Evolutionary conservation across 805 yeast genomes (phyloP), one percentile per base, ranked within the genome.

Genomic region (Kluyveromyces siamensis): DNA sequence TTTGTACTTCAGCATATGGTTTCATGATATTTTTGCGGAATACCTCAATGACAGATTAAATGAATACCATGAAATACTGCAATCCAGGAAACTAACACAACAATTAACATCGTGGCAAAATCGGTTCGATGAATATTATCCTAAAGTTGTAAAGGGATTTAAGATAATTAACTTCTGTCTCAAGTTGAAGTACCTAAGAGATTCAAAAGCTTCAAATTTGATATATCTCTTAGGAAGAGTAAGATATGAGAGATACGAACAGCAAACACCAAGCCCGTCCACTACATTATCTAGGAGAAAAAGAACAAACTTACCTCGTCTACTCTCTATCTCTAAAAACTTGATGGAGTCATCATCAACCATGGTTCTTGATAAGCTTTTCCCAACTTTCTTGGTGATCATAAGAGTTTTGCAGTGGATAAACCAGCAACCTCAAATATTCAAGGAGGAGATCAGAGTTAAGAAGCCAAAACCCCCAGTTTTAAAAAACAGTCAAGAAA

Each of bases 351-450:
- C 46, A 16, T 19, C 52, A 18, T 56, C 67, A 37, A 52, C 61
- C 6, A 13, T 43, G 38, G 4, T 43, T 19, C 27, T 43, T 21
- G 45, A 43, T 33, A 43, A 30, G 2, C 63, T 81, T 41, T 79
- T 91, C 66, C 96, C 96, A 0, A 74, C 84, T 0, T 87, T 95
- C 2, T 83, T 90, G 46, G 89, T 91, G 61, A 59, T 82, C 21
- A 72, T 90, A 51, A 87, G 88, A 66, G 87, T 90, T 56, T 72
- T 88, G 36, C 97, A 90, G 64, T 90, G 97, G 96, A 43, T 43
- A 14, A 43, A 43, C 17, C 45, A 36, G 7, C 38, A 27, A 33
- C 45, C 45, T 2, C 39, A 43, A 13, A 14, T 43, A 16, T 43
- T 43, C 39, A 43, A 43, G 27, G 17, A 43, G 27, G 45, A 43